Conservation (phyloP, 257 asterid species). For the Misopates orontium region DNA sequence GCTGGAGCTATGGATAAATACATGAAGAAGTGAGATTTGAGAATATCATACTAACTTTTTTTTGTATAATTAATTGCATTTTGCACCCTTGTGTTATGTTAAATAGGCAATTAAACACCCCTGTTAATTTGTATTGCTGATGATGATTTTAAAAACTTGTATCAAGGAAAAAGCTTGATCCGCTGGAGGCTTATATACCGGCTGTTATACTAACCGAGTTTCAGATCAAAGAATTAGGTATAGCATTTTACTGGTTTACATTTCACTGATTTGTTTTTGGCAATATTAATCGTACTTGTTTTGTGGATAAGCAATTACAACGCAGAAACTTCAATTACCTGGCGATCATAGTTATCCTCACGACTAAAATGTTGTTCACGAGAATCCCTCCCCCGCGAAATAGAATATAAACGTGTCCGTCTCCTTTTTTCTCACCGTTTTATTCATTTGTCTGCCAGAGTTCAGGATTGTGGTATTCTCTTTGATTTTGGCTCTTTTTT, state of each 20-base stretch:
- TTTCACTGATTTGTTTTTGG: constrained; percentile 1
- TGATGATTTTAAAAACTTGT: constrained; percentile 11
- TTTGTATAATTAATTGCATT: too few species aligned
- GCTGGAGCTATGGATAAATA: constrained; percentile 68
- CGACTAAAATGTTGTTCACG: too few species aligned
- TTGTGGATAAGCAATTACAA: too few species aligned
- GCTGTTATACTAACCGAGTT: constrained; percentile 81
- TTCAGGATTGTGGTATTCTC: background rate
- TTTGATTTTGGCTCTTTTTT: background rate
- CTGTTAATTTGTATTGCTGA: background rate
- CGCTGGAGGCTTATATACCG: constrained; percentile 85
- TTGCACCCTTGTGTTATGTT: too few species aligned
- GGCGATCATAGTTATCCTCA: too few species aligned
- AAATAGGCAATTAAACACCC: too few species aligned
- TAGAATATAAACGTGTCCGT: too few species aligned
- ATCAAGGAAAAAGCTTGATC: constrained; percentile 92
- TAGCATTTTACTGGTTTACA: background rate
- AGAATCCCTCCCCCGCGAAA: too few species aligned
- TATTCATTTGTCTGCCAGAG: too few species aligned
- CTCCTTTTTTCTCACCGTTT: too few species aligned
- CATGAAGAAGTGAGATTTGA: constrained; percentile 61
- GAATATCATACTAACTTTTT: background rate
- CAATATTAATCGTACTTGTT: background rate
- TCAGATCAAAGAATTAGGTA: constrained; percentile 93
- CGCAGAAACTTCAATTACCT: too few species aligned